phyloP scores from a whole-genome alignment of 257 asterid species.

The Fraxinus americana region DNA sequence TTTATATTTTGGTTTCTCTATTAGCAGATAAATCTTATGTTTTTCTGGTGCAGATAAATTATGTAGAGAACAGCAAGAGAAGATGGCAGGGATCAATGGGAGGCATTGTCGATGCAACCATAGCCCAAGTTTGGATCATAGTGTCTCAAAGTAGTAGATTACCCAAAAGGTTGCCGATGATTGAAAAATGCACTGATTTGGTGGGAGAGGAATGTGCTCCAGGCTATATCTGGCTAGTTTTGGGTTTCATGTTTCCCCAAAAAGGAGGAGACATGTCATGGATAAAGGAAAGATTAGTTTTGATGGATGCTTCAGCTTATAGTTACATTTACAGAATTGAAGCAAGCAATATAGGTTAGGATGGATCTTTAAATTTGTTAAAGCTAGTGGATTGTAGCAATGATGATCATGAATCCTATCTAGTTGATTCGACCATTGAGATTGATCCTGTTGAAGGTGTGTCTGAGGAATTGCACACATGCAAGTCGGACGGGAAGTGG shows the following conservation, averaged over 20 bases:
- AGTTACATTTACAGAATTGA: conserved; percentile 49
- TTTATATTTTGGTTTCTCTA: background rate
- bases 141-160: conserved; percentile 47
- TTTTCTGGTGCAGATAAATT: conserved; percentile 14
- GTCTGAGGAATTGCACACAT: conserved; percentile 35
- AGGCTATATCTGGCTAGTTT: conserved; percentile 59
- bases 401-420: conserved; percentile 37
- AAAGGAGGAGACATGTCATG: conserved; percentile 70
- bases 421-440: conserved; percentile 60
- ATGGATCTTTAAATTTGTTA: conserved; percentile 57
- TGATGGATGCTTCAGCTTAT: conserved; percentile 40
- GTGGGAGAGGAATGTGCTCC: conserved; percentile 55
- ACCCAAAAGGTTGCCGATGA: conserved; percentile 72
- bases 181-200: conserved; percentile 55
- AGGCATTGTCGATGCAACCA: conserved; percentile 59
- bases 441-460: conserved; percentile 55
- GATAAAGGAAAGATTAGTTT: conserved; percentile 63
- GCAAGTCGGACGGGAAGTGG: no score
- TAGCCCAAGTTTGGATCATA: conserved; percentile 49
- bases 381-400: conserved; percentile 47
- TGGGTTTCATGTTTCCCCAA: conserved; percentile 77
- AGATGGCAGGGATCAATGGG: conserved; percentile 65
- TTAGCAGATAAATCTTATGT: no score
- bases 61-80: conserved; percentile 18
- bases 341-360: conserved; percentile 71